These are phyloP conservation scores for Blastomyces parvus DNA, from an alignment of 2,329 filamentous ascomycete genomes.

Conservation along the genomic window DNA sequence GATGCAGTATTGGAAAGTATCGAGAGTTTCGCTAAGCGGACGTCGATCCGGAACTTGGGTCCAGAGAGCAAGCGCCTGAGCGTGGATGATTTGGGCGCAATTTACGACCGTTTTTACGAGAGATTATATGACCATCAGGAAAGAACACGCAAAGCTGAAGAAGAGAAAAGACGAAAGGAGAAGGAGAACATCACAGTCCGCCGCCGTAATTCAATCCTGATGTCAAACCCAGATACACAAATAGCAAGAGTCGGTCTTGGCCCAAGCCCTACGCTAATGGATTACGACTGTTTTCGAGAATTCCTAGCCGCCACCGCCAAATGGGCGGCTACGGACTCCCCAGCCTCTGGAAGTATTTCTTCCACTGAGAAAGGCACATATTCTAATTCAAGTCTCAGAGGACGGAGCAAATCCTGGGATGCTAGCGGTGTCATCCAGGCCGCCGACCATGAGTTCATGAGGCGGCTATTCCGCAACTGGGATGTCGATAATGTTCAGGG, in stretches of 20 bases:
- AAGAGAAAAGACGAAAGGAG: constrained; percentile 57
- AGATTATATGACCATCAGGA: constrained; percentile 88
- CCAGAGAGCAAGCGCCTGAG: constrained; percentile 89
- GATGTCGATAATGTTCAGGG: constrained; percentile 67
- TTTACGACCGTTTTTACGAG: constrained; percentile 92
- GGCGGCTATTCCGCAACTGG: constrained; percentile 79
- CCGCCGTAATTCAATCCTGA: constrained; percentile 32
- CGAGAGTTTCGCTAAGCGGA: constrained; percentile 93
- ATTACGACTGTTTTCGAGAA: constrained; percentile 91
- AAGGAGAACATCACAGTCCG: constrained; percentile 41
- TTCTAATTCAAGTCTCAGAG: constrained; percentile 51
- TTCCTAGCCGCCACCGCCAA: constrained; percentile 82
- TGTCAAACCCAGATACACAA: constrained; percentile 53
- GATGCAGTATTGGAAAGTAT: constrained; percentile 90
- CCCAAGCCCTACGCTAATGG: constrained; percentile 85
- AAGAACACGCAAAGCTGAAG: constrained; percentile 66
- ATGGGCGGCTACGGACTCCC: constrained; percentile 88
- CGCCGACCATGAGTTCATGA: constrained; percentile 90
- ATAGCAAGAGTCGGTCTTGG: constrained; percentile 81
- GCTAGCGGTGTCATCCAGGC: constrained; percentile 52
- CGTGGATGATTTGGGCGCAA: constrained; percentile 71
- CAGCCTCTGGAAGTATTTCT: constrained; percentile 47
- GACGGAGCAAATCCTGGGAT: constrained; percentile 47
- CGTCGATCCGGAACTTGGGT: constrained; percentile 88
- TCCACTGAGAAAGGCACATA: constrained; percentile 46